Conservation (phyloP, 2,329 filamentous ascomycete genomes). For the Ophiostoma himal-ulmi region DNA sequence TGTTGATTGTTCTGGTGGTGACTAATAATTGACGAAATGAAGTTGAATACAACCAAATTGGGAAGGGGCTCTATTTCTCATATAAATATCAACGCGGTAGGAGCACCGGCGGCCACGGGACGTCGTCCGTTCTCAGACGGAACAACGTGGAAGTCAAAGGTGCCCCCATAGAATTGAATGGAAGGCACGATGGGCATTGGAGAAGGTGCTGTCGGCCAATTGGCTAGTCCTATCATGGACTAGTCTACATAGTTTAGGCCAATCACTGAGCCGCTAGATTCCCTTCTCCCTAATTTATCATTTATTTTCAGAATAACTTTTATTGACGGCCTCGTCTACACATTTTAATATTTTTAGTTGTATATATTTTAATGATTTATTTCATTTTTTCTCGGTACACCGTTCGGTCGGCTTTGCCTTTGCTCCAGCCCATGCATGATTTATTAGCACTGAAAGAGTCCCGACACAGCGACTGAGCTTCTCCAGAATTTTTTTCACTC, state of each 20-base stretch:
- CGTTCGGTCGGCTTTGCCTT: neutral
- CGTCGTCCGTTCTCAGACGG: neutral
- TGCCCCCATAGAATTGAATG: conserved; percentile 23
- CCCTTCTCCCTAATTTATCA: neutral
- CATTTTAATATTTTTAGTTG: neutral
- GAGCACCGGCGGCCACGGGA: neutral
- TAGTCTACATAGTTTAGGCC: neutral
- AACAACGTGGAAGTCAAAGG: conserved; percentile 5
- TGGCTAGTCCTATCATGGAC: neutral
- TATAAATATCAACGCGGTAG: neutral
- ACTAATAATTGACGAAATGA: neutral
- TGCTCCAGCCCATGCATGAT: conserved; percentile 4
- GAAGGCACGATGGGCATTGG: conserved; percentile 20
- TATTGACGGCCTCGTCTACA: neutral
- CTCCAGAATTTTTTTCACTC: conserved; percentile 21
- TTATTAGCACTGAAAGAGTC: neutral
- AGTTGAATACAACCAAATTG: neutral
- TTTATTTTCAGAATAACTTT: neutral
- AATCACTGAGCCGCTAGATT: neutral
- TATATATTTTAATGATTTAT: conserved; percentile 5
- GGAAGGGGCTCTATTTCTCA: neutral
- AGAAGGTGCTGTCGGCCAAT: conserved; percentile 11
- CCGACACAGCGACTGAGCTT: conserved; percentile 17
- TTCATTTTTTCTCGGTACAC: conserved; percentile 6
- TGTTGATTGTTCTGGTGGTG: neutral